A percentile compares a stretch with the other conserved stretches of the same genome.
Evolutionary conservation across 495 filamentous ascomycete species (phyloP).

Genomic region (Neurospora intermedia): DNA sequence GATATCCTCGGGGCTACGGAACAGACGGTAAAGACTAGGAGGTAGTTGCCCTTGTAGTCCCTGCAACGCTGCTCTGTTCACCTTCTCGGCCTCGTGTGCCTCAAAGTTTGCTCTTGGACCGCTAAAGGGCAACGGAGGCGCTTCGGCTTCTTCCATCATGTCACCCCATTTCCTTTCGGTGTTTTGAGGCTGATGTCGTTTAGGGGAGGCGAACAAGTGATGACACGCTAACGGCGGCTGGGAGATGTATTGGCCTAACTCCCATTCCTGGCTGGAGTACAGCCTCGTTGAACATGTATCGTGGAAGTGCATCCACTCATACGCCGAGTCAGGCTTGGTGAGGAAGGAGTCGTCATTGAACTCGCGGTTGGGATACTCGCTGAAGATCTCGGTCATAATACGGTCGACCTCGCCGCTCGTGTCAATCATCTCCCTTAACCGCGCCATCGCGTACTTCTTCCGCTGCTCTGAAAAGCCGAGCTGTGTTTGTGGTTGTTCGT

Average conservation of each 20-base stretch:
- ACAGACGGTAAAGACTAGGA: conserved; percentile 56
- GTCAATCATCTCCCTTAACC: conserved; percentile 81
- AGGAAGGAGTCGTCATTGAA: conserved; percentile 90
- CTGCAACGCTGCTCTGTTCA: conserved; percentile 44
- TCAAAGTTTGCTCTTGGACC: conserved; percentile 69
- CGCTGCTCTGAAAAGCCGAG: conserved; percentile 59
- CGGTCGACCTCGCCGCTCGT: conserved; percentile 80
- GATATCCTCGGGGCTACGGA: conserved; percentile 63
- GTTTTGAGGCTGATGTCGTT: conserved; percentile 28
- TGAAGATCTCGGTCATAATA: conserved; percentile 69
- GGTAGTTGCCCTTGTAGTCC: conserved; percentile 44
- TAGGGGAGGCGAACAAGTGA: conserved; percentile 67
- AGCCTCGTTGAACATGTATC: conserved; percentile 68
- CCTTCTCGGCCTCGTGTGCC: conserved; percentile 66
- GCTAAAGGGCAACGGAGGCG: conserved; percentile 58
- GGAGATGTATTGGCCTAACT: conserved; percentile 73
- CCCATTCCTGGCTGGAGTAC: conserved; percentile 74
- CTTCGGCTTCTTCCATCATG: conserved; percentile 38
- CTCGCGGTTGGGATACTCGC: conserved; percentile 69
- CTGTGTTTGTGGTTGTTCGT: conserved; percentile 39
- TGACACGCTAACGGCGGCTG: conserved; percentile 85
- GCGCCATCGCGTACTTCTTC: conserved; percentile 67
- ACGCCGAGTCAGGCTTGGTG: conserved; percentile 74
- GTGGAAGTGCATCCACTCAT: conserved; percentile 93
- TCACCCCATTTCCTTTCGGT: conserved; percentile 30